phyloP scores from a whole-genome alignment of 306 rosid genomes.

The Castanea crenata region DNA sequence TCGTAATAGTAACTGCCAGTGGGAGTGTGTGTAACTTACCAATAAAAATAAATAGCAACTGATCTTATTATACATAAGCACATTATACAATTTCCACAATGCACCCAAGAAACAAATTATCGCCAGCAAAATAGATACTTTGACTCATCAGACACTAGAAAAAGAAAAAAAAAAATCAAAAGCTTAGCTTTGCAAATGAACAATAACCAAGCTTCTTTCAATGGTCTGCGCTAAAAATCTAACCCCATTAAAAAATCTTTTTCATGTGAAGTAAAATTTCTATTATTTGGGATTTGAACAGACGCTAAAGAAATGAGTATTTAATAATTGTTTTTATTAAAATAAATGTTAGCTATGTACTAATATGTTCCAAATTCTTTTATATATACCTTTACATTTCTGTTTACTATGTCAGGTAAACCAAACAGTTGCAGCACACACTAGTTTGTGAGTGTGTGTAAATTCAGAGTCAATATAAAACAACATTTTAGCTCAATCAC shows the following conservation, averaged over 20 bases:
- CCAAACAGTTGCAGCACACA: too few relatives aligned
- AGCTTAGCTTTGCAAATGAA: background rate
- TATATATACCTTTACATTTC: too few relatives aligned
- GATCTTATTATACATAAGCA: background rate
- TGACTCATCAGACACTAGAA: background rate
- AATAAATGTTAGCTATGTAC: too few relatives aligned
- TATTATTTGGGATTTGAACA: background rate
- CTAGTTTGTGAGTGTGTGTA: too few relatives aligned
- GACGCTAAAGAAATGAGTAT: background rate
- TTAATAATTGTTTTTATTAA: too few relatives aligned
- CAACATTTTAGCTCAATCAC: background rate
- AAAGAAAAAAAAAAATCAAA: background rate
- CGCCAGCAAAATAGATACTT: background rate
- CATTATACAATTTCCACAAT: background rate
- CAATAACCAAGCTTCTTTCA: background rate
- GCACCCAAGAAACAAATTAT: background rate
- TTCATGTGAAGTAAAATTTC: too few relatives aligned
- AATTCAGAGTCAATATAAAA: background rate
- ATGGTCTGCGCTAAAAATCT: background rate
- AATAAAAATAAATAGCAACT: too few relatives aligned
- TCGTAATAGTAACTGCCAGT: background rate
- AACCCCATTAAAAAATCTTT: background rate
- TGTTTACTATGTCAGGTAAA: too few relatives aligned
- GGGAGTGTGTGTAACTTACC: too few relatives aligned
- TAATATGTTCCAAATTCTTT: too few relatives aligned